phyloP scores from a whole-genome alignment of 2,329 filamentous ascomycete species.

The Chaetomium sp. region DNA sequence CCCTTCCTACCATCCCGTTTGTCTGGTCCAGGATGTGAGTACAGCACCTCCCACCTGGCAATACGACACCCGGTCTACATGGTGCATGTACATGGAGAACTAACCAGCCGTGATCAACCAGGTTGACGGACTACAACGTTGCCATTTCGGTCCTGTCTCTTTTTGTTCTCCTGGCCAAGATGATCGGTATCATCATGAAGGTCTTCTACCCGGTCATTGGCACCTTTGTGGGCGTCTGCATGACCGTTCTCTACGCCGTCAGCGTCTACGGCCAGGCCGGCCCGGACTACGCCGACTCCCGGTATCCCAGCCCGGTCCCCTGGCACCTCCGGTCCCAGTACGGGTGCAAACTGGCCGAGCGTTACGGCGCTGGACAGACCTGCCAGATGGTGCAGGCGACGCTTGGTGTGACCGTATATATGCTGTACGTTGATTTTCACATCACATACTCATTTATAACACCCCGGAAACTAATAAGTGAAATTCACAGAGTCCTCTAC shows the following conservation, averaged over 20 bases:
- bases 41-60: neutral
- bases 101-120: constrained; percentile 30
- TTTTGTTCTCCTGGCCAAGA: constrained; percentile 68
- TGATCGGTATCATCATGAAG: constrained; percentile 63
- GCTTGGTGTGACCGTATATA: constrained; percentile 57
- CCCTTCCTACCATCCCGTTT: constrained; percentile 56
- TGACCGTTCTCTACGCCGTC: constrained; percentile 57
- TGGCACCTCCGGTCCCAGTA: constrained; percentile 64
- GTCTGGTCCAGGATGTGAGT: constrained; percentile 68
- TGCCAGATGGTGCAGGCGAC: constrained; percentile 63
- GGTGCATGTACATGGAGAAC: neutral
- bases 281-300: constrained; percentile 62
- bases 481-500: constrained; percentile 48
- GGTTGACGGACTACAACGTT: constrained; percentile 69
- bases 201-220: constrained; percentile 62
- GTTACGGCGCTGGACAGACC: constrained; percentile 46
- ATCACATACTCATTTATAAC: neutral
- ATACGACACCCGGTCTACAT: too few relatives aligned
- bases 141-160: constrained; percentile 69
- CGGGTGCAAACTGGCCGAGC: constrained; percentile 56
- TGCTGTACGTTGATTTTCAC: constrained; percentile 52
- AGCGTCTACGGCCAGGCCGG: constrained; percentile 66
- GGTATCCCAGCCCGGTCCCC: constrained; percentile 53
- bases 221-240: constrained; percentile 47
- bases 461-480: neutral